Base-by-base conservation (phyloP, 306 rosid genomes). In the Vachellia pachyceras region DNA sequence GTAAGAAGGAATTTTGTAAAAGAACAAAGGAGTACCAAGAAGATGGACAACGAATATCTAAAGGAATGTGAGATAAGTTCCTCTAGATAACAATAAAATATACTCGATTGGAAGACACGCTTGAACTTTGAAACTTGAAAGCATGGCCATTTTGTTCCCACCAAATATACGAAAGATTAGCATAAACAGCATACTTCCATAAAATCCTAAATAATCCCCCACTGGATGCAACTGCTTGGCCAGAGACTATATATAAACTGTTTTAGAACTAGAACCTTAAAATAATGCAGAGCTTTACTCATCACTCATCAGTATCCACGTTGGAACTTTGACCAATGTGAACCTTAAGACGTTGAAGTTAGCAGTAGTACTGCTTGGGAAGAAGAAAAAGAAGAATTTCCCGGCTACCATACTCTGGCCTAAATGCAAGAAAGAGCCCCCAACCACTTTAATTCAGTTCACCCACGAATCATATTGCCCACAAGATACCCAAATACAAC, bases 401-500 rank as follows among this genome's bases (percentile, higher is more conserved):
- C 46, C 74, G 25, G 54, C 54, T 7, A 70, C 39, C 40, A 70
- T 5, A 55, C 63, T 55, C 63, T 8, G 5, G 25, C 22, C 58
- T 45, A 36, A 29, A 23, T 23, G 40, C 3, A 22, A 10, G 41
- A 70, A 23, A 13, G 41, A 70, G 57, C 8, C 4, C 4, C 76
- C 64, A n/a, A 58, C 61, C 29, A 50, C 52, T 49, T 44, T 33
- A 23, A 58, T 58, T 4, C 13, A 54, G 73, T 50, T 44, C 35
- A 79, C 58, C 81, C 77, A 79, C 35, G 23, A 58, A 69, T 29
- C 40, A 79, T 22, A 74, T 39, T 36, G 47, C 47, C 74, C 76
- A 58, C 10, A 80, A 44, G 69, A 76, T 72, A 10, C 40, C 41
- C 3, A 54, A 74, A 83, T 18, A 20, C 12, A 2, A 50, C 3